Conservation (phyloP, 192 early-diverging fungal species). For the Coemansia guatemalensis region DNA sequence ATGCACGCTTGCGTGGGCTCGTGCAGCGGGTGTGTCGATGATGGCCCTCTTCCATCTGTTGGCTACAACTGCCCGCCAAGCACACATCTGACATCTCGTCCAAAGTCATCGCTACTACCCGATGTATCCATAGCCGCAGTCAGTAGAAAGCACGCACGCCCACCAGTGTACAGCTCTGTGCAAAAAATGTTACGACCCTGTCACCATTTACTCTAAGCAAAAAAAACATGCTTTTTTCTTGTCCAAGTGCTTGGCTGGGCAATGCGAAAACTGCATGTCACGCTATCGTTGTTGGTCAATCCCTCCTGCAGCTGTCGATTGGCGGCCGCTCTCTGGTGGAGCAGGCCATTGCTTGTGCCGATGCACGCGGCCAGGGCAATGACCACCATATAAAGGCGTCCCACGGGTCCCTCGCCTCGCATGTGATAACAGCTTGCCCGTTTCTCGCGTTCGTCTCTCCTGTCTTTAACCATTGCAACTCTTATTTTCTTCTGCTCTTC, state of each 20-base stretch:
- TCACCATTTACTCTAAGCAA: too few relatives aligned
- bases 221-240: neutral
- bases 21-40: neutral
- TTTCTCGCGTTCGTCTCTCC: too few relatives aligned
- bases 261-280: conserved; percentile 1
- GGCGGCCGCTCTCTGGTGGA: too few relatives aligned
- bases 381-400: too few relatives aligned
- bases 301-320: too few relatives aligned
- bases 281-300: neutral
- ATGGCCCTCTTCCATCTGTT: neutral
- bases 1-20: neutral
- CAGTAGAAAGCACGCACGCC: neutral
- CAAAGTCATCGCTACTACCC: neutral
- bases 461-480: conserved; percentile 3
- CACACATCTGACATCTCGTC: neutral
- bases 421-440: too few relatives aligned
- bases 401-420: too few relatives aligned
- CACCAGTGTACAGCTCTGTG: too few relatives aligned
- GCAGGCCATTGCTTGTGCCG: too few relatives aligned
- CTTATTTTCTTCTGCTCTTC: neutral
- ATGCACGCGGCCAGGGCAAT: too few relatives aligned
- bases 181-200: too few relatives aligned
- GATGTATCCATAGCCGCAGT: neutral
- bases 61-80: neutral
- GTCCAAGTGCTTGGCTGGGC: neutral